Conservation (phyloP, 495 filamentous ascomycete genomes). For the Paragyromitra xinjiangensis region DNA sequence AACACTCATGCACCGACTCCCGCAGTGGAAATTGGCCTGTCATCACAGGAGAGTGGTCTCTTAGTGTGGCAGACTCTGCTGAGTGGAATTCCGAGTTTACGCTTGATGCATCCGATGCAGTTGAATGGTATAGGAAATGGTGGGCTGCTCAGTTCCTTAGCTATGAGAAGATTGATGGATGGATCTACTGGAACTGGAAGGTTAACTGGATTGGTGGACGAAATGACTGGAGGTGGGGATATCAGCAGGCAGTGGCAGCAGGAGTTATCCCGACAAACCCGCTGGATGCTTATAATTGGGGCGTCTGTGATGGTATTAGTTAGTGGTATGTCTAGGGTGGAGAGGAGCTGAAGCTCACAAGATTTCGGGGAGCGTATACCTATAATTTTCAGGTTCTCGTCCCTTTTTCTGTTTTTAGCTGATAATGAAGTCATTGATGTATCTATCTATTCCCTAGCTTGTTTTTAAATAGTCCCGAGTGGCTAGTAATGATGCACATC, state of each 20-base stretch:
- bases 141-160: constrained; percentile 69
- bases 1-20: constrained; percentile 43
- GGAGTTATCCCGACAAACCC: constrained; percentile 51
- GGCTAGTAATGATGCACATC: background rate
- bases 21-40: constrained; percentile 43
- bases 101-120: constrained; percentile 59
- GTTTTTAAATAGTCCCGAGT: background rate
- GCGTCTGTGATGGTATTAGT: constrained; percentile 40
- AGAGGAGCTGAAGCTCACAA: background rate
- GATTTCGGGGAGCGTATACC: background rate
- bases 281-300: constrained; percentile 46
- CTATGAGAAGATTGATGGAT: constrained; percentile 59
- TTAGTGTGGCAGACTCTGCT: constrained; percentile 55
- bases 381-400: background rate
- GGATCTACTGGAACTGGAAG: constrained; percentile 55
- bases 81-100: constrained; percentile 60
- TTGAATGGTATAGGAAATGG: constrained; percentile 66
- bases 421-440: background rate
- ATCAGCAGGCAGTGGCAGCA: constrained; percentile 44
- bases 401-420: background rate
- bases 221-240: constrained; percentile 56
- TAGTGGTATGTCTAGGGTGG: background rate
- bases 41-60: constrained; percentile 58
- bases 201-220: constrained; percentile 49
- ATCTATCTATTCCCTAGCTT: background rate